Base-by-base conservation (phyloP, 2,329 filamentous ascomycete genomes). In the Ophiocordyceps sinensis region DNA sequence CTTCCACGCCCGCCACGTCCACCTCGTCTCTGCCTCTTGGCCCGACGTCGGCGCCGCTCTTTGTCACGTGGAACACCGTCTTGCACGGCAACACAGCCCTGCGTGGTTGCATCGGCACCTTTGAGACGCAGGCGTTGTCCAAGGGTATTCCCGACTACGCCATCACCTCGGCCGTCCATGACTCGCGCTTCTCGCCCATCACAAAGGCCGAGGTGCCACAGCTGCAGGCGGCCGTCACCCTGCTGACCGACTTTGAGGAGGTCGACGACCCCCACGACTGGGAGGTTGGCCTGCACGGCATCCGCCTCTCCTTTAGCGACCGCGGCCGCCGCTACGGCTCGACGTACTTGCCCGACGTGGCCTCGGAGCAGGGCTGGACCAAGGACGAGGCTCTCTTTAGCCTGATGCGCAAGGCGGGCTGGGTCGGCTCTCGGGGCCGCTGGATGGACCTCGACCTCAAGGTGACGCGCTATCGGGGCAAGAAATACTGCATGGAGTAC, bases 21-120 rank as follows among this genome's bases (percentile, higher is more conserved):
- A 63, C 56, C 12, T 60, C 64, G 29, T 68, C 61, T 26, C 57
- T 64, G 19, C 53, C 63, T 13, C 53, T 43, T 53, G 48, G 44
- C 49, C 47, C 49, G 50, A 61, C 62, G 43, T 70, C 74, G 35
- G 77, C 79, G 46, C 89, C 89, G 1, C 72, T 96, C 32, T 96
- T 96, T 58, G 85, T 98, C 37, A 94, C 88, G 8, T 96, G 89
- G 88, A 94, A 95, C 64, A 85, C 76, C 0, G 51, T 86, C 35
- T 36, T 38, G 41, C 46, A 54, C 28, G 54, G 51, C 17, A 53
- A 59, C 30, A 43, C 80, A 57, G 74, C 73, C 21, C 74, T 98
- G 35, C 81, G 91, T 44, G 91, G 91, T 44, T 98, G 91, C 68
- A 96, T 98, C 56, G 91, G 91, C 50, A 98, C 89, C 3, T 98